Evolutionary conservation across 2,329 filamentous ascomycete genomes (phyloP).

Genomic region (Botrytis medusae): DNA sequence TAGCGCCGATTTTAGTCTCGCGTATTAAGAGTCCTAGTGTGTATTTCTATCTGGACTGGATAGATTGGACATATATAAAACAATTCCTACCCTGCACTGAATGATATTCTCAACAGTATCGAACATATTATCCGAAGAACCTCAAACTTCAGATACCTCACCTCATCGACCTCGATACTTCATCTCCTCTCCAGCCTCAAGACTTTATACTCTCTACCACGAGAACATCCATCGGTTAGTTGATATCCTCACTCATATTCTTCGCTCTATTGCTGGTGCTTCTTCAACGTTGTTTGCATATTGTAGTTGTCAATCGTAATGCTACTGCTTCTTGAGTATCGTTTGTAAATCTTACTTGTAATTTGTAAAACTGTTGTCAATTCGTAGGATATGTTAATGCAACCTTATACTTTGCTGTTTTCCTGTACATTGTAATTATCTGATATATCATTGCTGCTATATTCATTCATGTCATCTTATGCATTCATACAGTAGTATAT

Average conservation of each 20-base stretch:
- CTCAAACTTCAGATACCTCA: not conserved
- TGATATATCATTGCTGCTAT: not conserved
- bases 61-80: too few relatives aligned
- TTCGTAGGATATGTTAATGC: not conserved
- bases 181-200: not conserved
- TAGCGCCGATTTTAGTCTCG: not conserved
- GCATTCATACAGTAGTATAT: not conserved
- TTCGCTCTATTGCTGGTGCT: not conserved
- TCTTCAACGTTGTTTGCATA: not conserved
- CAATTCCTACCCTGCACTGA: too few relatives aligned
- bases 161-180: not conserved
- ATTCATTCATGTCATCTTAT: rapidly evolving
- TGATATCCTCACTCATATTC: rapidly evolving
- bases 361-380: not conserved
- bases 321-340: not conserved
- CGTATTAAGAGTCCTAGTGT: not conserved
- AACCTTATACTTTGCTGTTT: not conserved
- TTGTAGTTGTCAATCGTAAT: not conserved
- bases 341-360: not conserved
- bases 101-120: not conserved
- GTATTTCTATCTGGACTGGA: not conserved
- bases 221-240: not conserved
- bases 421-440: not conserved
- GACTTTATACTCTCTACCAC: too few relatives aligned
- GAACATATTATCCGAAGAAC: not conserved